Percentiles rank a stretch among this genome's conserved stretches.
Evolutionary conservation across 208 protist species (phyloP).

Genomic region (Acanthamoeba royreba): DNA sequence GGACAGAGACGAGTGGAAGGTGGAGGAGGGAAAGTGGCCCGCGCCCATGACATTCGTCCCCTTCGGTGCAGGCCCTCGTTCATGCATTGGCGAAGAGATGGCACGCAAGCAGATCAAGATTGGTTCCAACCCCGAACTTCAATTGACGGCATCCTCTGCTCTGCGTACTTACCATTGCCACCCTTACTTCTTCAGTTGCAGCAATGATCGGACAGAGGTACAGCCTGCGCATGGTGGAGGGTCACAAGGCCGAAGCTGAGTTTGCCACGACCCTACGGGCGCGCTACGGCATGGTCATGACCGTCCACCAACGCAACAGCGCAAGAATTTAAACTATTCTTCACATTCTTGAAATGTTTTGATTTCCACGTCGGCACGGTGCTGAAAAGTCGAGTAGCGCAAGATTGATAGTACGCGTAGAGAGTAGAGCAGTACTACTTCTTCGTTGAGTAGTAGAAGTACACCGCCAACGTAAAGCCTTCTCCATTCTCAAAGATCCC

Average conservation of each 20-base stretch:
- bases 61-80: not conserved
- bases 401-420: too few relatives aligned
- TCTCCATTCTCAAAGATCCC: too few relatives aligned
- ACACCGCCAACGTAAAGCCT: too few relatives aligned
- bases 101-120: not conserved
- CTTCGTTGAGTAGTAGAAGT: too few relatives aligned
- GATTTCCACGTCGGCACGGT: too few relatives aligned
- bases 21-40: not conserved
- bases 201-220: not conserved
- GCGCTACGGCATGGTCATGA: not conserved
- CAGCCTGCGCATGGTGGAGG: not conserved
- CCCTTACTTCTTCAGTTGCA: not conserved
- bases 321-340: not conserved
- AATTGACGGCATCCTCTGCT: too few relatives aligned
- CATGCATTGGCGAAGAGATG: constrained; percentile 3
- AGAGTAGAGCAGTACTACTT: too few relatives aligned
- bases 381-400: too few relatives aligned
- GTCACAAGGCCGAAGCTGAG: not conserved
- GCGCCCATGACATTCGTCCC: not conserved
- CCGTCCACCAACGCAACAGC: not conserved
- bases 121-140: not conserved
- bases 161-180: too few relatives aligned
- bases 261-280: not conserved
- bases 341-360: too few relatives aligned
- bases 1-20: constrained; percentile 2